These are phyloP conservation scores for Penicillium dipodomyicola DNA, from an alignment of 495 filamentous ascomycete species.

Conservation along the genomic window DNA sequence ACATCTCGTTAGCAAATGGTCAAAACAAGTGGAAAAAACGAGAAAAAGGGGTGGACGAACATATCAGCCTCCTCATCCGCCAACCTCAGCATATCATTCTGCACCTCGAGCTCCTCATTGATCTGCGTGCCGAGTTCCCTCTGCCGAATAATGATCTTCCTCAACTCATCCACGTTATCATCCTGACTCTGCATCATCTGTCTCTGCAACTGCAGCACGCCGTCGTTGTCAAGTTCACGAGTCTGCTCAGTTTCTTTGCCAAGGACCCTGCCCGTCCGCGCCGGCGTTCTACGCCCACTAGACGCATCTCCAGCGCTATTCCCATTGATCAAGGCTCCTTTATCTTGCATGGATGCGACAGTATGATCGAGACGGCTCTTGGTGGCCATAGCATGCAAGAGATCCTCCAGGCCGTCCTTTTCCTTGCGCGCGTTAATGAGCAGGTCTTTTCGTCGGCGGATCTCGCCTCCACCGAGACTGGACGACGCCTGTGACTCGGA, in stretches of 20 bases:
- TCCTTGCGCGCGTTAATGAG: conserved; percentile 76
- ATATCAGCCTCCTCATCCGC: conserved; percentile 72
- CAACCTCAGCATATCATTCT: conserved; percentile 76
- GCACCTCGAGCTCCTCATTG: conserved; percentile 77
- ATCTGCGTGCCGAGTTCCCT: conserved; percentile 84
- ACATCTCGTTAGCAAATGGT: conserved; percentile 23
- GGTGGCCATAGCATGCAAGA: conserved; percentile 68
- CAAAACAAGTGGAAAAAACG: background rate
- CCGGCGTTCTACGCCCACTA: conserved; percentile 26
- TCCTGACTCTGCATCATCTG: conserved; percentile 88
- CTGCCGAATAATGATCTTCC: conserved; percentile 73
- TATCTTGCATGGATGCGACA: conserved; percentile 54
- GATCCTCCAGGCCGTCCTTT: conserved; percentile 78
- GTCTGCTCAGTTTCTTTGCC: conserved; percentile 88
- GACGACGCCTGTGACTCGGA: conserved; percentile 7
- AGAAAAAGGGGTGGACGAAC: conserved; percentile 31
- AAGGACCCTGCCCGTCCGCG: conserved; percentile 63
- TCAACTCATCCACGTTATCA: conserved; percentile 69
- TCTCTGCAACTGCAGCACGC: conserved; percentile 79
- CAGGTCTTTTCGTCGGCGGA: conserved; percentile 76
- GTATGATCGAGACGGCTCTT: conserved; percentile 50
- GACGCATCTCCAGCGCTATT: conserved; percentile 7
- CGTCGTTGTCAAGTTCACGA: conserved; percentile 84
- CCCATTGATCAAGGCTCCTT: conserved; percentile 47
- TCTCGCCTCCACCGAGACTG: conserved; percentile 79